Conservation (phyloP, 768 basidiomycete genomes). For the Pulveroboletus sp. region DNA sequence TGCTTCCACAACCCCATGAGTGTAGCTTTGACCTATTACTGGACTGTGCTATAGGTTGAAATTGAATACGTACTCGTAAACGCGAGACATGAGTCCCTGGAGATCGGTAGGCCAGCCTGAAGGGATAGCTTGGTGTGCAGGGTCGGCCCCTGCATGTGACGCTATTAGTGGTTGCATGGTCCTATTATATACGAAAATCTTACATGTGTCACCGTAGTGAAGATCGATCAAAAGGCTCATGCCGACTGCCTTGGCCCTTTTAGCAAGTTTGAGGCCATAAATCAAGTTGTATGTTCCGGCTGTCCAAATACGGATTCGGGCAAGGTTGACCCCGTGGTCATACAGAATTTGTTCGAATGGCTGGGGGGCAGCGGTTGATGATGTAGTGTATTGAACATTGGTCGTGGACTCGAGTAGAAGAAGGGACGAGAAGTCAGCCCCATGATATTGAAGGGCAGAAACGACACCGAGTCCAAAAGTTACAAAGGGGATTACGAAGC, state of each 20-base stretch:
- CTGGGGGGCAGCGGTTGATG: background rate
- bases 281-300: conserved; percentile 7
- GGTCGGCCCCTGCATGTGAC: conserved; percentile 5
- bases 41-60: no score
- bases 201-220: conserved; percentile 12
- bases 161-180: background rate
- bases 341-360: conserved; percentile 10
- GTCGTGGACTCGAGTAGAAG: conserved; percentile 11
- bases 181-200: background rate
- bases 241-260: conserved; percentile 9
- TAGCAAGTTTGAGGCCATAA: conserved; percentile 11
- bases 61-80: conserved; percentile 6
- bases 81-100: conserved; percentile 2
- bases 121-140: conserved; percentile 9
- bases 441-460: conserved; percentile 6
- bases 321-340: conserved; percentile 12
- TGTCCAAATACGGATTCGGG: conserved; percentile 14
- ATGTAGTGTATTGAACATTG: background rate
- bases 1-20: conserved; percentile 1
- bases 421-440: conserved; percentile 17
- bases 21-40: conserved; percentile 1
- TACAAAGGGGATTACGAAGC: background rate
- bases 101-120: conserved; percentile 13
- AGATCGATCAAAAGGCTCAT: conserved; percentile 13
- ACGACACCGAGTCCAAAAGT: conserved; percentile 4